A percentile compares a stretch with the other conserved stretches of the same genome.
Evolutionary conservation across 352 stramenopile species (phyloP).

Genomic region (Pythium phragmitis): DNA sequence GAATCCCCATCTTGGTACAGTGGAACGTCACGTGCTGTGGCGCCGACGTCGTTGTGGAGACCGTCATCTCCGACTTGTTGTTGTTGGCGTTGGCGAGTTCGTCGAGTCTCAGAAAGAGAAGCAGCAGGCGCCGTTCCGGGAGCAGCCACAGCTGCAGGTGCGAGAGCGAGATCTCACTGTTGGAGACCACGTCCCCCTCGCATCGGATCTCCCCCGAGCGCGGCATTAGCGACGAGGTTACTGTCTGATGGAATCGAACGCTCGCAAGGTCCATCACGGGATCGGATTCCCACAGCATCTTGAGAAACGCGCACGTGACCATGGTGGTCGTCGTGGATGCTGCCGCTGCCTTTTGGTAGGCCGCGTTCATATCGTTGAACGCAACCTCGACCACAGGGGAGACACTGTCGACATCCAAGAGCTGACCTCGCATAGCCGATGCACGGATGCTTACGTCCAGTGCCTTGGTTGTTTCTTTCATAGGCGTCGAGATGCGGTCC

Average conservation of each 20-base stretch:
- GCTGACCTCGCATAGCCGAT: constrained; percentile 4
- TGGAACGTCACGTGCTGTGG: constrained; percentile 32
- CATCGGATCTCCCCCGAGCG: constrained; percentile 2
- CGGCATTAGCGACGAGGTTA: constrained; percentile 12
- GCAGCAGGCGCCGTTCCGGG: constrained; percentile 38
- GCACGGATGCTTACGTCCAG: constrained; percentile 6
- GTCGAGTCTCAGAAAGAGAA: constrained; percentile 50
- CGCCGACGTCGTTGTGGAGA: not conserved
- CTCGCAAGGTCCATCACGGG: constrained; percentile 28
- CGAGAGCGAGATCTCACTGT: constrained; percentile 18
- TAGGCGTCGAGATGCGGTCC: not conserved
- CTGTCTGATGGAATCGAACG: constrained; percentile 27
- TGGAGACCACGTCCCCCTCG: constrained; percentile 6
- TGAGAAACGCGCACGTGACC: constrained; percentile 19
- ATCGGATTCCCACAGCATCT: constrained; percentile 15
- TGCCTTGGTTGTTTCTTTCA: not conserved
- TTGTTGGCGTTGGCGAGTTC: constrained; percentile 35
- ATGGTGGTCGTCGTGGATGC: constrained; percentile 1
- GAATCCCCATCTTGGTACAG: constrained; percentile 31
- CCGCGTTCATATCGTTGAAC: constrained; percentile 18
- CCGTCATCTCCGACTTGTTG: not conserved
- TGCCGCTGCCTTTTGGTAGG: not conserved
- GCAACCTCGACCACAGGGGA: constrained; percentile 12
- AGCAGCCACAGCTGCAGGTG: constrained; percentile 32
- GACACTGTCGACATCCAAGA: constrained; percentile 18